Percentiles rank a stretch among this genome's conserved stretches.
These are phyloP conservation scores for Globisporangium sylvaticum DNA, from an alignment of 352 stramenopile species.

Conservation along the genomic window DNA sequence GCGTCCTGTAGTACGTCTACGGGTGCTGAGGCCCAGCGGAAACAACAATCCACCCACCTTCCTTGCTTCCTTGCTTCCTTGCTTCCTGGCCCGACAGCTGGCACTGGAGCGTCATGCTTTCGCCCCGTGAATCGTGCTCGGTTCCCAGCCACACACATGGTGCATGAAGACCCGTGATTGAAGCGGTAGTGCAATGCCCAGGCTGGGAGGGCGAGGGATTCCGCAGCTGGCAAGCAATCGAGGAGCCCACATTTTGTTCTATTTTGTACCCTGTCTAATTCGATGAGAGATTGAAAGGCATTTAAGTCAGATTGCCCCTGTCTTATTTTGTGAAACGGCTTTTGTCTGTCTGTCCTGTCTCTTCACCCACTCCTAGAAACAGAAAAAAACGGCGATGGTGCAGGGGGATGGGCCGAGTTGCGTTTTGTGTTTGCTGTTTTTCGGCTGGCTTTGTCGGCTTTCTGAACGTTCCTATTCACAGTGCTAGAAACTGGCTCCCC, in stretches of 20 bases:
- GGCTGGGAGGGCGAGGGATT: no score
- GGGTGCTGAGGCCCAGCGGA: neutral
- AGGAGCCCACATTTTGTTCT: neutral
- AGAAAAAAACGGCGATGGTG: neutral
- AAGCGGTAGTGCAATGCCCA: neutral
- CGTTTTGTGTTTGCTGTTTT: neutral
- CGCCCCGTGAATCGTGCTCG: neutral
- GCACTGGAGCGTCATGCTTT: neutral
- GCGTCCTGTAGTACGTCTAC: no score
- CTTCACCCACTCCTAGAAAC: neutral
- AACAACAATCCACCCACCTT: neutral
- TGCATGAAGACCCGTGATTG: neutral
- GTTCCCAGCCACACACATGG: neutral
- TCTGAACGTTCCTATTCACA: neutral
- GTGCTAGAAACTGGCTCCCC: no score
- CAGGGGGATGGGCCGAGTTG: neutral
- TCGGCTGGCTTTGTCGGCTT: neutral
- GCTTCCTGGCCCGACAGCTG: neutral
- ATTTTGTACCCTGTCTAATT: neutral
- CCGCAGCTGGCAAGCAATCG: slow-evolving; percentile 2
- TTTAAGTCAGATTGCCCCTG: neutral
- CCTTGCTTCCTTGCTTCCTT: no score
- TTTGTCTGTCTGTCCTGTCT: neutral
- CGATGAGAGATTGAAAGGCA: neutral
- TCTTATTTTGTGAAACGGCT: neutral